Conservation (phyloP, 75 land plant genomes). For the Pinus tabuliformis region DNA sequence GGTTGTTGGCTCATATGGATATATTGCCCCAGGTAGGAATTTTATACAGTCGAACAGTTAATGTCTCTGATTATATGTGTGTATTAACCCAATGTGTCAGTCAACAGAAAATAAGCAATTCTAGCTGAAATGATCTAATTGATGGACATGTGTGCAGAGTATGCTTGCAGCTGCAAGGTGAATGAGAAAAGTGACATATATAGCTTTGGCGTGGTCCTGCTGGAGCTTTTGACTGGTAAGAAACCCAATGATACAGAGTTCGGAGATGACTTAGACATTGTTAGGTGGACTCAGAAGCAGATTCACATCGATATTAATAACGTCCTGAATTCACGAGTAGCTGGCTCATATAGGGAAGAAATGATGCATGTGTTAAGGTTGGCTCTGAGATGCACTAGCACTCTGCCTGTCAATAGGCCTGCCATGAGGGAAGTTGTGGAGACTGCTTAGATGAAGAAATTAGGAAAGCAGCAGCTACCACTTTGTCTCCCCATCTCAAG, state of each 20-base stretch:
- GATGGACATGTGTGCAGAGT: conserved; percentile 22
- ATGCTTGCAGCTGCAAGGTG: conserved; percentile 26
- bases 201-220: conserved; percentile 38
- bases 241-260: conserved; percentile 24
- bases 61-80: no score
- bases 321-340: not conserved
- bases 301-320: not conserved
- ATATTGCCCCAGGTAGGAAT: conserved; percentile 20
- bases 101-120: no score
- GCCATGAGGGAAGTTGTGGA: conserved; percentile 28
- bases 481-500: conserved; percentile 7
- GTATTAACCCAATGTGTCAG: no score
- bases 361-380: conserved; percentile 7
- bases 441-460: conserved; percentile 1
- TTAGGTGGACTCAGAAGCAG: conserved; percentile 26
- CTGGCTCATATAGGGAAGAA: not conserved
- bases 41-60: no score
- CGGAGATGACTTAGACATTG: conserved; percentile 24
- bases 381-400: conserved; percentile 26
- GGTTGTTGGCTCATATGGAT: conserved; percentile 74
- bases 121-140: not conserved
- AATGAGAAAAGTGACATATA: conserved; percentile 39
- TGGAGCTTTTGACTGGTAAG: conserved; percentile 34
- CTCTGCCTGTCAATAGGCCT: conserved; percentile 19
- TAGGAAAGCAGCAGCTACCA: not conserved